Conservation (phyloP, 2,329 filamentous ascomycete genomes). For the Colletotrichum cuscutae region DNA sequence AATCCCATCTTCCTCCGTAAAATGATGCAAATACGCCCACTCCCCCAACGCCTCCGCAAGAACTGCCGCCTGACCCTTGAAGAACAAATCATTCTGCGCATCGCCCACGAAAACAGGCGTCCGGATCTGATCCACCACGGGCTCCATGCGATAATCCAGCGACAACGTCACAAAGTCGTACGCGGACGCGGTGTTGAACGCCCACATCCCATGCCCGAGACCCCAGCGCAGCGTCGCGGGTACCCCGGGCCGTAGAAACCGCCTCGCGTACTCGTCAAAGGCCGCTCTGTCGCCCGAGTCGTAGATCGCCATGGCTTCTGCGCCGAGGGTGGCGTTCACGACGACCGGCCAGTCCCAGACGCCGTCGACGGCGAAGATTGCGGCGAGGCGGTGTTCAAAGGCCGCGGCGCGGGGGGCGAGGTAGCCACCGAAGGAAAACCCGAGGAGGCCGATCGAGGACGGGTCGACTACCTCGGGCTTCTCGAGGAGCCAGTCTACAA, state of each 20-base stretch:
- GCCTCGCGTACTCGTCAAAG: neutral
- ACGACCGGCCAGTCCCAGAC: constrained; percentile 41
- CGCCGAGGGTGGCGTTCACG: neutral
- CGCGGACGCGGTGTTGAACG: neutral
- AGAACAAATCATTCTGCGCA: neutral
- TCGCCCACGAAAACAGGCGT: neutral
- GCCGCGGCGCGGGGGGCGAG: constrained; percentile 50
- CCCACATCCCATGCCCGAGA: neutral
- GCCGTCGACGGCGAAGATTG: constrained; percentile 51
- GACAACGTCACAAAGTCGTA: neutral
- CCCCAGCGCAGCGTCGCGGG: neutral
- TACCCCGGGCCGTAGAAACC: neutral
- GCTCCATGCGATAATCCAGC: neutral
- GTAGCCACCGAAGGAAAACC: neutral
- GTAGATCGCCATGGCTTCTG: neutral
- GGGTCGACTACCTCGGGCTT: neutral
- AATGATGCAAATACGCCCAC: neutral
- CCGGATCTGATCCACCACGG: neutral
- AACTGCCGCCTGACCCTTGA: neutral
- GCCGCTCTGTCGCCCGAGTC: neutral
- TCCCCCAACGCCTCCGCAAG: neutral
- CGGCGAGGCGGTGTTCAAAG: constrained; percentile 53
- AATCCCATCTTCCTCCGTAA: neutral
- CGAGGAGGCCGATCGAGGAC: neutral
- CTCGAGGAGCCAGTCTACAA: neutral